phyloP scores from a whole-genome alignment of 805 yeast species.

The Yarrowia yakushimensis region DNA sequence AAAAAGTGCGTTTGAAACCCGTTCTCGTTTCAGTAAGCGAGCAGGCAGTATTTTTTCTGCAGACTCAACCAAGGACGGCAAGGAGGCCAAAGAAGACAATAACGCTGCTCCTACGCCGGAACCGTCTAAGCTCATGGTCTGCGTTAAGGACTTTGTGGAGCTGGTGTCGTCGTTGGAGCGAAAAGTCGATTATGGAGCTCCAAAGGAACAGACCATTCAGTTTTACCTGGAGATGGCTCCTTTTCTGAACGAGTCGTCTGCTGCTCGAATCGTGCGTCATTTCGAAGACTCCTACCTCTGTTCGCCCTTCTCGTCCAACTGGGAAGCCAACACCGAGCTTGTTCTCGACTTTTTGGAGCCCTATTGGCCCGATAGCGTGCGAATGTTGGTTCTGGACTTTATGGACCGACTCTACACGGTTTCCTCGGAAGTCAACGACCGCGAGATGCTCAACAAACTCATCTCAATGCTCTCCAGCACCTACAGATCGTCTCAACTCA shows the following conservation, averaged over 20 bases:
- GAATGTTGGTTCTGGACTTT: slow-evolving; percentile 33
- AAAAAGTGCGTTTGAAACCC: slow-evolving; percentile 1
- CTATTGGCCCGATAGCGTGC: slow-evolving; percentile 29
- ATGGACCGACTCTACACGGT: slow-evolving; percentile 42
- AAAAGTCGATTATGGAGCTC: slow-evolving; percentile 40
- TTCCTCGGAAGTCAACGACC: slow-evolving; percentile 40
- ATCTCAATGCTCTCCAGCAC: slow-evolving; percentile 29
- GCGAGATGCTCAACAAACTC: slow-evolving; percentile 38
- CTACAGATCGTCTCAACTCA: neutral
- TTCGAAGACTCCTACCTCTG: slow-evolving; percentile 52
- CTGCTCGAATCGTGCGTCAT: slow-evolving; percentile 46
- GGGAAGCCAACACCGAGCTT: slow-evolving; percentile 48
- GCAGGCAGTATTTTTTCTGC: slow-evolving; percentile 19
- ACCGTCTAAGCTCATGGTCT: neutral
- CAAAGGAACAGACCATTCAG: slow-evolving; percentile 43
- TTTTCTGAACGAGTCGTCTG: slow-evolving; percentile 40
- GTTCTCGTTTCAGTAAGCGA: neutral
- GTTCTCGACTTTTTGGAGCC: slow-evolving; percentile 45
- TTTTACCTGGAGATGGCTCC: slow-evolving; percentile 43
- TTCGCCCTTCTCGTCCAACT: slow-evolving; percentile 48
- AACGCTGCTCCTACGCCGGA: neutral
- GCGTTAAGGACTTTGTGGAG: slow-evolving; percentile 9
- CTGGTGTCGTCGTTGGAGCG: slow-evolving; percentile 1
- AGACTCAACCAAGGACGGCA: neutral
- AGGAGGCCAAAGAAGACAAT: neutral